Evolutionary conservation across 1,139 yeast genomes (phyloP).

Genomic region (Sporopachydermia cereana): DNA sequence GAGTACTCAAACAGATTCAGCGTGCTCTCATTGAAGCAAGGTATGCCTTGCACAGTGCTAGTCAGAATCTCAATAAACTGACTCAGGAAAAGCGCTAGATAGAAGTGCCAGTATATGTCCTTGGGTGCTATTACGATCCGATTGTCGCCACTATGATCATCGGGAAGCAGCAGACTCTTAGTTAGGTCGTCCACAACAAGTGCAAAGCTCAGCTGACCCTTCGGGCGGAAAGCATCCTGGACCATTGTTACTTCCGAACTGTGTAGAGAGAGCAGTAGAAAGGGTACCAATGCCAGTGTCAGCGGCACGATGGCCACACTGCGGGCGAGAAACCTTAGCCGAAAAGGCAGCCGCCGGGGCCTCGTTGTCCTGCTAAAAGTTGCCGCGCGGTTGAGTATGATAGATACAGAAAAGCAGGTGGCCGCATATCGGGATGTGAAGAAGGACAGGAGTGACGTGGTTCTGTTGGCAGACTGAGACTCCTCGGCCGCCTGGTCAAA

Average conservation of each 20-base stretch:
- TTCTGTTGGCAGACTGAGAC: background rate
- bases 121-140: background rate
- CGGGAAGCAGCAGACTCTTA: background rate
- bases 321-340: background rate
- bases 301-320: background rate
- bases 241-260: background rate
- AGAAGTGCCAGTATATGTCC: background rate
- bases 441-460: background rate
- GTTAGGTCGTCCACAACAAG: background rate
- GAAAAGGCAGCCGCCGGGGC: background rate
- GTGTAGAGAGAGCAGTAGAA: background rate
- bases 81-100: constrained; percentile 1
- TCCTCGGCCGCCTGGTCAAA: background rate
- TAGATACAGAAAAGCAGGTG: constrained; percentile 1
- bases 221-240: background rate
- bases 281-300: background rate
- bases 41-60: background rate
- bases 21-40: background rate
- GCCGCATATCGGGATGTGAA: constrained; percentile 4
- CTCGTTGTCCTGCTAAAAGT: background rate
- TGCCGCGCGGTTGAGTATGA: background rate
- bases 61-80: constrained; percentile 4
- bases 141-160: background rate
- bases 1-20: constrained; percentile 4
- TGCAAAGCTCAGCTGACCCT: constrained; percentile 2